Conservation (phyloP, 2,329 filamentous ascomycete genomes). For the Colletotrichum filicis region DNA sequence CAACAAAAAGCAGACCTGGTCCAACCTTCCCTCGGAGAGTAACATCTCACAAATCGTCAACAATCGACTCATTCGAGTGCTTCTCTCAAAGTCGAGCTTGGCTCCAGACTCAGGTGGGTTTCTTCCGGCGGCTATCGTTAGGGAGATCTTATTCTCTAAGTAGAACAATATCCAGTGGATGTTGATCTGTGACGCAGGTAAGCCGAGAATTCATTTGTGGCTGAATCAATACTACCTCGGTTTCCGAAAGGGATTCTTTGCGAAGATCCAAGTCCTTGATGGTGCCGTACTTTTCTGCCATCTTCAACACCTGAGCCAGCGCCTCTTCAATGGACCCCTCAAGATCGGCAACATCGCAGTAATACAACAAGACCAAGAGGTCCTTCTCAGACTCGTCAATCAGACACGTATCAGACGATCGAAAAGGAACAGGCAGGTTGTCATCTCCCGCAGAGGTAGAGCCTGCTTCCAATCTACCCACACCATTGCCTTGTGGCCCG, state of each 20-base stretch:
- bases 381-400: slow-evolving; percentile 34
- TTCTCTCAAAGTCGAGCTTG: slow-evolving; percentile 23
- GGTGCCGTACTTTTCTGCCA: slow-evolving; percentile 23
- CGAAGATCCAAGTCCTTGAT: slow-evolving; percentile 34
- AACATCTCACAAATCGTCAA: slow-evolving; percentile 35
- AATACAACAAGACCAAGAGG: slow-evolving; percentile 34
- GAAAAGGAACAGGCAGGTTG: slow-evolving; percentile 10
- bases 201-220: neutral
- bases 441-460: neutral
- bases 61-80: slow-evolving; percentile 28
- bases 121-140: neutral
- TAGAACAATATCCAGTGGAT: slow-evolving; percentile 31
- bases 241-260: slow-evolving; percentile 35
- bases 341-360: slow-evolving; percentile 25
- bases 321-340: slow-evolving; percentile 23
- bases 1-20: slow-evolving; percentile 35
- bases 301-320: slow-evolving; percentile 20
- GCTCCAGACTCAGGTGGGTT: neutral
- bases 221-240: slow-evolving; percentile 8
- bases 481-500: neutral
- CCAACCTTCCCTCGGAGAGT: slow-evolving; percentile 23
- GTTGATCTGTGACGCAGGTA: slow-evolving; percentile 5
- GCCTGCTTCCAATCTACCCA: neutral
- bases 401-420: slow-evolving; percentile 19
- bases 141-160: slow-evolving; percentile 19